phyloP scores from a whole-genome alignment of 352 stramenopile genomes.

The Ophiocytium majus region DNA sequence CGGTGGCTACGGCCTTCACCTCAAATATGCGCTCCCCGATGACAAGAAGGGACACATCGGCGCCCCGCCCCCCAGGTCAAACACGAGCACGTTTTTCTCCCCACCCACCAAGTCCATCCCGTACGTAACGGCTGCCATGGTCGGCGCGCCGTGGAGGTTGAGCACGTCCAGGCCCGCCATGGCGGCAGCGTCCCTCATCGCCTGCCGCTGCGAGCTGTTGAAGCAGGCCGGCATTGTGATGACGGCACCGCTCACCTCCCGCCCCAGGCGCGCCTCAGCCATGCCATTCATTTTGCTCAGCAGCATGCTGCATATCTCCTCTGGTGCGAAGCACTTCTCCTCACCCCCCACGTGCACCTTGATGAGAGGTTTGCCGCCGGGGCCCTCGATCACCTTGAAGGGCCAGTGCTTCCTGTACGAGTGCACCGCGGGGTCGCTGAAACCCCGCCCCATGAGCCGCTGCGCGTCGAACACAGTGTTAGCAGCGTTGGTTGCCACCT shows the following conservation, averaged over 20 bases:
- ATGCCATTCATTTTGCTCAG: constrained; percentile 79
- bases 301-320: constrained; percentile 81
- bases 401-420: constrained; percentile 77
- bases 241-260: constrained; percentile 70
- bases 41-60: constrained; percentile 89
- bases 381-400: constrained; percentile 68
- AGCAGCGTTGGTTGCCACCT: constrained; percentile 82
- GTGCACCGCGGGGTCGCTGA: constrained; percentile 67
- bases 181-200: constrained; percentile 74
- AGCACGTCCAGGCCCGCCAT: constrained; percentile 85
- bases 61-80: constrained; percentile 94
- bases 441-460: constrained; percentile 72
- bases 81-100: constrained; percentile 90
- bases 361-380: constrained; percentile 74
- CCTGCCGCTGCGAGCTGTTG: constrained; percentile 87
- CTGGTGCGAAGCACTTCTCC: constrained; percentile 72
- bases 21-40: constrained; percentile 98
- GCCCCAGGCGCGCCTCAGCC: constrained; percentile 72
- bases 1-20: constrained; percentile 88
- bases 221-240: constrained; percentile 89
- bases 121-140: constrained; percentile 95
- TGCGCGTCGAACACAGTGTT: constrained; percentile 80
- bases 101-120: constrained; percentile 90
- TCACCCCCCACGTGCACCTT: constrained; percentile 80
- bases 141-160: constrained; percentile 75